phyloP scores from a whole-genome alignment of 2,329 filamentous ascomycete species.

The Calonectria hawksworthii region DNA sequence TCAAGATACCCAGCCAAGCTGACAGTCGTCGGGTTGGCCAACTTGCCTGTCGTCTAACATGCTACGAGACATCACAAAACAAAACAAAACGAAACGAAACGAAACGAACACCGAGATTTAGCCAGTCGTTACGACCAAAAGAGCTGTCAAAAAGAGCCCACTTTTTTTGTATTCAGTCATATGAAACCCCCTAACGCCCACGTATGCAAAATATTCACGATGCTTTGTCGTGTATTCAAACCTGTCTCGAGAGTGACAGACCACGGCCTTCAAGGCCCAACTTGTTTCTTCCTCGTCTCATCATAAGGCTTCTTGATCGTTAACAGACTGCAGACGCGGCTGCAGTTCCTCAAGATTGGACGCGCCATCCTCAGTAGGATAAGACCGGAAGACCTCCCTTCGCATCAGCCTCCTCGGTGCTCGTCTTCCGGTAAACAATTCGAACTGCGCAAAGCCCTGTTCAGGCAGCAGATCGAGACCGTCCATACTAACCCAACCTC shows the following conservation, averaged over 20 bases:
- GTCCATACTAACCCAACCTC: constrained; percentile 82
- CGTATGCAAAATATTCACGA: constrained; percentile 4
- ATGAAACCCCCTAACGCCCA: constrained; percentile 9
- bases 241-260: constrained; percentile 8
- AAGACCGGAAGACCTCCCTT: constrained; percentile 68
- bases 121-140: neutral
- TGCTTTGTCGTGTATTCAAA: neutral
- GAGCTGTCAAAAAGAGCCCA: neutral
- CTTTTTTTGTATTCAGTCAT: constrained; percentile 8
- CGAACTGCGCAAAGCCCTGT: constrained; percentile 86
- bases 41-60: neutral
- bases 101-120: neutral
- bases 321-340: constrained; percentile 44
- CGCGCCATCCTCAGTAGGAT: constrained; percentile 58
- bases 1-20: neutral
- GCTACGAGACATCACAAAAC: neutral
- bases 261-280: neutral
- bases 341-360: constrained; percentile 57
- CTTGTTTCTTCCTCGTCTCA: neutral
- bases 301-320: constrained; percentile 44
- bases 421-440: constrained; percentile 78
- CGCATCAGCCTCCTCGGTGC: constrained; percentile 75
- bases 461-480: constrained; percentile 83
- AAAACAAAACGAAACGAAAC: neutral
- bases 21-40: too few relatives aligned